Percentiles rank a stretch among this genome's conserved stretches.
Evolutionary conservation across 2,329 filamentous ascomycete species (phyloP).

Genomic region (Chaetothyriales sp.): DNA sequence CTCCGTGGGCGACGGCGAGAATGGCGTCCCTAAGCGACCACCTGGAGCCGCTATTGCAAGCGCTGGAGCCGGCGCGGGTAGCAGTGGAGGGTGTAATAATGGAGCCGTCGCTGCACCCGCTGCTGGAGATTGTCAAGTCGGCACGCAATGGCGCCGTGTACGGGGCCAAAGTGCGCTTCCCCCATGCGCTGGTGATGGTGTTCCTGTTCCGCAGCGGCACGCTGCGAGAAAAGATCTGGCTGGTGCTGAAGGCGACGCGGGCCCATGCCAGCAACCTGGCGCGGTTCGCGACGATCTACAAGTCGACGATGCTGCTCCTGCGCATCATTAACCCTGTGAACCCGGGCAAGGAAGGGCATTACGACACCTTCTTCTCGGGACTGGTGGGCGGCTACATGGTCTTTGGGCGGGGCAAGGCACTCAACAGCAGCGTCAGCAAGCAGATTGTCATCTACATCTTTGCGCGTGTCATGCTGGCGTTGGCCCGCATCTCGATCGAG

Average conservation of each 20-base stretch:
- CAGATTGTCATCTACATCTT: slow-evolving; percentile 97
- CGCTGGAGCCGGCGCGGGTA: not conserved
- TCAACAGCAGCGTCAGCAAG: slow-evolving; percentile 10
- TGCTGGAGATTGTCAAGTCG: slow-evolving; percentile 76
- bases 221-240: slow-evolving; percentile 64
- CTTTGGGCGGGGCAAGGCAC: slow-evolving; percentile 65
- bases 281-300: slow-evolving; percentile 84
- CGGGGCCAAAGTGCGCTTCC: slow-evolving; percentile 93
- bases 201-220: slow-evolving; percentile 88
- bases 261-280: slow-evolving; percentile 87
- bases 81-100: slow-evolving; percentile 41
- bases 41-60: not conserved
- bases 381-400: slow-evolving; percentile 83
- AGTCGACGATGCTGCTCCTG: slow-evolving; percentile 62
- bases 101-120: slow-evolving; percentile 71
- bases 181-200: slow-evolving; percentile 96
- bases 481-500: slow-evolving; percentile 72
- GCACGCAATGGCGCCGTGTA: slow-evolving; percentile 96
- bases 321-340: slow-evolving; percentile 39
- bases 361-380: slow-evolving; percentile 76
- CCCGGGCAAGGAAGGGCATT: slow-evolving; percentile 49
- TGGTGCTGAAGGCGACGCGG: slow-evolving; percentile 73
- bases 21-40: not conserved
- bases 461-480: slow-evolving; percentile 70
- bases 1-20: not conserved